These are phyloP conservation scores for Calonectria hawksworthii DNA, from an alignment of 2,329 filamentous ascomycete species.

Conservation along the genomic window DNA sequence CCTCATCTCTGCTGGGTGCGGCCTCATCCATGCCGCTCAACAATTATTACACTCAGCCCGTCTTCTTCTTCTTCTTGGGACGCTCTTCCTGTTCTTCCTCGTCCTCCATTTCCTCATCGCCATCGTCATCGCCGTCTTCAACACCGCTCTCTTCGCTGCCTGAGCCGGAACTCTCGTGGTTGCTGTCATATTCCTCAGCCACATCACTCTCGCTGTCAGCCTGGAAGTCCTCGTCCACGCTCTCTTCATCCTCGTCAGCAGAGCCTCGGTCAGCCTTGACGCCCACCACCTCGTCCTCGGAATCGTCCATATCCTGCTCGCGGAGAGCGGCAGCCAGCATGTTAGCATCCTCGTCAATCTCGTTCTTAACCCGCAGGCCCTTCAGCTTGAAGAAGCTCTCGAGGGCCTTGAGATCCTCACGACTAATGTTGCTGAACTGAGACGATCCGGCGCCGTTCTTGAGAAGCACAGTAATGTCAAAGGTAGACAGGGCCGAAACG, in stretches of 20 bases:
- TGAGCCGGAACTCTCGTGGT: slow-evolving; percentile 86
- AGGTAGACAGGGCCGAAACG: slow-evolving; percentile 93
- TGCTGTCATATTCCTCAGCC: slow-evolving; percentile 94
- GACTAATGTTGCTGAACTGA: slow-evolving; percentile 99
- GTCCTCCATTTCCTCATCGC: slow-evolving; percentile 57
- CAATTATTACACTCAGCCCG: slow-evolving; percentile 41
- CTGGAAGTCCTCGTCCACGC: slow-evolving; percentile 95
- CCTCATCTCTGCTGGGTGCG: background rate
- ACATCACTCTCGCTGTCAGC: slow-evolving; percentile 95
- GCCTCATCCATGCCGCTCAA: background rate
- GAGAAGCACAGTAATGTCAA: slow-evolving; percentile 94
- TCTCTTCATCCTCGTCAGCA: slow-evolving; percentile 96
- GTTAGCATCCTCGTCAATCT: slow-evolving; percentile 95
- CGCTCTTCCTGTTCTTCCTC: slow-evolving; percentile 60
- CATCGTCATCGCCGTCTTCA: slow-evolving; percentile 56
- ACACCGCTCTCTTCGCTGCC: slow-evolving; percentile 71
- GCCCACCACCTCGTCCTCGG: slow-evolving; percentile 84
- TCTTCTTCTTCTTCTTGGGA: slow-evolving; percentile 66
- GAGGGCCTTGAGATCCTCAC: slow-evolving; percentile 96
- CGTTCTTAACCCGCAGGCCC: slow-evolving; percentile 95
- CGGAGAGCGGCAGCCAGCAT: slow-evolving; percentile 84
- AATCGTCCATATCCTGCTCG: slow-evolving; percentile 85
- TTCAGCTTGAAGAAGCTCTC: slow-evolving; percentile 98
- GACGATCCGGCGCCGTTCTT: slow-evolving; percentile 90
- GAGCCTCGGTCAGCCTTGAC: slow-evolving; percentile 84